These are phyloP conservation scores for Tillandsia leiboldiana DNA, from an alignment of 176 grass and related monocot genomes.

Conservation along the genomic window DNA sequence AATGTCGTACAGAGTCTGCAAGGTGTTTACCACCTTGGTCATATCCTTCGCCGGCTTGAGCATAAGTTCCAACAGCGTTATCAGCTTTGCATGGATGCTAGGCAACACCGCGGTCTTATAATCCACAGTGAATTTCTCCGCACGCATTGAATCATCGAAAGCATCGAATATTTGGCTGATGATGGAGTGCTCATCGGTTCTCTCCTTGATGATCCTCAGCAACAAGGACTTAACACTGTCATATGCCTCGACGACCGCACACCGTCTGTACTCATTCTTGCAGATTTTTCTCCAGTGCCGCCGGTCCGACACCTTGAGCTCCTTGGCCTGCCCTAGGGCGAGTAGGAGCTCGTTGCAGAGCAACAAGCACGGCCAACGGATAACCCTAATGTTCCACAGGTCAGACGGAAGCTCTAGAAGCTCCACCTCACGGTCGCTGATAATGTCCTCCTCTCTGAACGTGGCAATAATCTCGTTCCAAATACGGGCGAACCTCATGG, in stretches of 20 bases:
- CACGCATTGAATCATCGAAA: slow-evolving; percentile 39
- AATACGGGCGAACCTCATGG: slow-evolving; percentile 81
- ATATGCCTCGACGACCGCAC: slow-evolving; percentile 82
- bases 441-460: slow-evolving; percentile 90
- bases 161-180: slow-evolving; percentile 46
- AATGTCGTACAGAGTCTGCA: slow-evolving; percentile 82
- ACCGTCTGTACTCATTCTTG: slow-evolving; percentile 74
- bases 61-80: slow-evolving; percentile 53
- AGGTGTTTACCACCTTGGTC: slow-evolving; percentile 66
- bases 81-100: slow-evolving; percentile 56
- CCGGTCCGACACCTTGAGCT: slow-evolving; percentile 50
- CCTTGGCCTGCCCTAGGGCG: slow-evolving; percentile 74
- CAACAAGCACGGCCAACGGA: slow-evolving; percentile 87
- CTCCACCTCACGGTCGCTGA: slow-evolving; percentile 81
- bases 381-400: slow-evolving; percentile 71
- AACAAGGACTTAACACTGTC: slow-evolving; percentile 63
- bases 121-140: slow-evolving; percentile 41
- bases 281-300: slow-evolving; percentile 57
- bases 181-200: slow-evolving; percentile 51
- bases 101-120: slow-evolving; percentile 47
- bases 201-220: slow-evolving; percentile 48
- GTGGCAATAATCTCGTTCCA: slow-evolving; percentile 92
- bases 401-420: slow-evolving; percentile 81
- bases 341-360: slow-evolving; percentile 82
- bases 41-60: slow-evolving; percentile 52